Conservation (phyloP, 2,329 filamentous ascomycete genomes). For the Allantophomopsis cytisporea region DNA sequence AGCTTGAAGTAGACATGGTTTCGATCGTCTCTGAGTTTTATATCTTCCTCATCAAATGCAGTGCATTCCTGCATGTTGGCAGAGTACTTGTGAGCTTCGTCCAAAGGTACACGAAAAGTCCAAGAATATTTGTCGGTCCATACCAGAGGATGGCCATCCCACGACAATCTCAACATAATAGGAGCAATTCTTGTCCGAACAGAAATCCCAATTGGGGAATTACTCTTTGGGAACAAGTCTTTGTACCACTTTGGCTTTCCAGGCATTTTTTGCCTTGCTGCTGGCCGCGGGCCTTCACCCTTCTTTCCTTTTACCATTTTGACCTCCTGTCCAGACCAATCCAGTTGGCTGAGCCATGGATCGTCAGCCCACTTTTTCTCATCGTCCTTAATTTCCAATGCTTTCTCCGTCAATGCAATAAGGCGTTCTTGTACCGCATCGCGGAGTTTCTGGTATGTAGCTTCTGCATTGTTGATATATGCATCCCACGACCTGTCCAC, state of each 20-base stretch:
- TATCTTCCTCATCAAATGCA: slow-evolving; percentile 62
- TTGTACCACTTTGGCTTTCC: slow-evolving; percentile 97
- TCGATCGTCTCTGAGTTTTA: slow-evolving; percentile 49
- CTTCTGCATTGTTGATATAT: slow-evolving; percentile 75
- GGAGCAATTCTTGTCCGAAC: slow-evolving; percentile 83
- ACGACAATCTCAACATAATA: slow-evolving; percentile 67
- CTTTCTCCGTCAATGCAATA: slow-evolving; percentile 59
- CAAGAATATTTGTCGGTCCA: slow-evolving; percentile 93
- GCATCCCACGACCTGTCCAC: slow-evolving; percentile 79
- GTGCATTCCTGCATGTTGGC: slow-evolving; percentile 61
- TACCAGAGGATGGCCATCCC: slow-evolving; percentile 79
- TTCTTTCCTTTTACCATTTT: slow-evolving; percentile 89
- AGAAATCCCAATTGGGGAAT: slow-evolving; percentile 59
- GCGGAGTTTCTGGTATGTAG: slow-evolving; percentile 65
- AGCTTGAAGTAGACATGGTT: slow-evolving; percentile 73
- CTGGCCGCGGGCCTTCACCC: slow-evolving; percentile 61
- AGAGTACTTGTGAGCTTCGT: slow-evolving; percentile 49
- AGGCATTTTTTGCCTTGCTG: slow-evolving; percentile 78
- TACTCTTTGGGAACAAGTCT: slow-evolving; percentile 62
- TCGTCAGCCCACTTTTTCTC: slow-evolving; percentile 60
- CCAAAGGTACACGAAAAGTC: slow-evolving; percentile 67
- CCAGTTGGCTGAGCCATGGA: slow-evolving; percentile 84
- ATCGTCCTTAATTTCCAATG: slow-evolving; percentile 59
- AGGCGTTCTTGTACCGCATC: slow-evolving; percentile 69
- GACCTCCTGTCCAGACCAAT: slow-evolving; percentile 90